Percentiles rank a stretch among this genome's conserved stretches.
These are phyloP conservation scores for Labyrinthula sp. DNA, from an alignment of 352 stramenopile genomes.

Conservation along the genomic window DNA sequence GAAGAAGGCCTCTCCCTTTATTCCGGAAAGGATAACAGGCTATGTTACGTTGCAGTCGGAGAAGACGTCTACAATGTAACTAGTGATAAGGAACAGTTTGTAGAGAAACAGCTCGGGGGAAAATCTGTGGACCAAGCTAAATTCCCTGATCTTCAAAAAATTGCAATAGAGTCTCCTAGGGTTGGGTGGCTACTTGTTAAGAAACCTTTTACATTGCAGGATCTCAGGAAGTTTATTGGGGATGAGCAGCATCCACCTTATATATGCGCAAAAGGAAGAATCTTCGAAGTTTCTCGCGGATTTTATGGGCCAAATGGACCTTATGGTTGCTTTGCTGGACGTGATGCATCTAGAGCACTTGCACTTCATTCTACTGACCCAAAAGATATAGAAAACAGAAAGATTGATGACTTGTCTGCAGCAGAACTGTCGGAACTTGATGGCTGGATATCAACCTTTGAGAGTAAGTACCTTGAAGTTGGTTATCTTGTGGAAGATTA, in stretches of 20 bases:
- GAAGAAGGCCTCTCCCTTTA: constrained; percentile 48
- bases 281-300: constrained; percentile 76
- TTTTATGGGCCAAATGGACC: constrained; percentile 75
- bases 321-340: constrained; percentile 84
- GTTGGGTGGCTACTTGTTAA: constrained; percentile 48
- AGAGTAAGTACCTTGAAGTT: constrained; percentile 78
- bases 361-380: constrained; percentile 86
- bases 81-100: constrained; percentile 55
- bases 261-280: constrained; percentile 66
- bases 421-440: constrained; percentile 69
- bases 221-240: constrained; percentile 40
- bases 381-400: constrained; percentile 64
- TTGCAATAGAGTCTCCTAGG: constrained; percentile 38
- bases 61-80: constrained; percentile 61
- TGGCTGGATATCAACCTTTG: constrained; percentile 87
- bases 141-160: no score
- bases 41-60: constrained; percentile 56
- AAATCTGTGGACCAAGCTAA: no score
- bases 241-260: constrained; percentile 71
- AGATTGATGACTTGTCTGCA: constrained; percentile 64
- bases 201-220: constrained; percentile 44
- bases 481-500: constrained; percentile 40
- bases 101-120: no score
- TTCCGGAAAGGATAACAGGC: constrained; percentile 48
- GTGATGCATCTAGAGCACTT: constrained; percentile 72